Percentiles rank a stretch among this genome's conserved stretches.
Evolutionary conservation across 2,329 filamentous ascomycete species (phyloP).

Genomic region (Parastagonospora nodorum): DNA sequence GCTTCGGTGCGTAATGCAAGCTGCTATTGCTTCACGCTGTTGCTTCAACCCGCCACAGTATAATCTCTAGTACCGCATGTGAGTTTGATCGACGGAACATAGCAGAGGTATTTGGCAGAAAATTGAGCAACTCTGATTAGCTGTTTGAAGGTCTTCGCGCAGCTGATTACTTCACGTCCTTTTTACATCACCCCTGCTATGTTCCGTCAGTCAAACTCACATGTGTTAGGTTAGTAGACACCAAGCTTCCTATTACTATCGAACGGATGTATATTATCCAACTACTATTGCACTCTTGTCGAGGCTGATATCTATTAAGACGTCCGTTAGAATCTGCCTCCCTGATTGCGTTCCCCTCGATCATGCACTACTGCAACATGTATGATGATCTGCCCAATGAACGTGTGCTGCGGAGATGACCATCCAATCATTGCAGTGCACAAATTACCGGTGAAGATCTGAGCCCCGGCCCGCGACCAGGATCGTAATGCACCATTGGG

Average conservation of each 20-base stretch:
- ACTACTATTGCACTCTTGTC: neutral
- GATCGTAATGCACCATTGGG: neutral
- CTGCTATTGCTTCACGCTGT: neutral
- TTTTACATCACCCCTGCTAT: no score
- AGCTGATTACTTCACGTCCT: no score
- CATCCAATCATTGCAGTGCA: neutral
- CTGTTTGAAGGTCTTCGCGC: no score
- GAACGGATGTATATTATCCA: neutral
- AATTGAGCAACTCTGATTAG: no score
- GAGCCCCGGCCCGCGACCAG: neutral
- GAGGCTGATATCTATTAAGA: neutral
- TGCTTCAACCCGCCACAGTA: neutral
- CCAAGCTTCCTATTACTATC: neutral
- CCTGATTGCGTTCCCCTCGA: neutral
- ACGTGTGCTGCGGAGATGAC: neutral
- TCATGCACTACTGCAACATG: neutral
- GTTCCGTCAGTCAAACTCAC: no score
- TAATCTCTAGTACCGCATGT: conserved; percentile 4
- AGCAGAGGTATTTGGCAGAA: no score
- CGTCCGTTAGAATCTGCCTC: neutral
- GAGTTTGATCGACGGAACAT: no score
- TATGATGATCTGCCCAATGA: neutral
- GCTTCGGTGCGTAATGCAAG: conserved; percentile 43
- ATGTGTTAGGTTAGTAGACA: conserved; percentile 5
- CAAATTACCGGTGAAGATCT: conserved; percentile 4